phyloP scores from a whole-genome alignment of 129 eudicot species.

The Oenanthe sinensis region DNA sequence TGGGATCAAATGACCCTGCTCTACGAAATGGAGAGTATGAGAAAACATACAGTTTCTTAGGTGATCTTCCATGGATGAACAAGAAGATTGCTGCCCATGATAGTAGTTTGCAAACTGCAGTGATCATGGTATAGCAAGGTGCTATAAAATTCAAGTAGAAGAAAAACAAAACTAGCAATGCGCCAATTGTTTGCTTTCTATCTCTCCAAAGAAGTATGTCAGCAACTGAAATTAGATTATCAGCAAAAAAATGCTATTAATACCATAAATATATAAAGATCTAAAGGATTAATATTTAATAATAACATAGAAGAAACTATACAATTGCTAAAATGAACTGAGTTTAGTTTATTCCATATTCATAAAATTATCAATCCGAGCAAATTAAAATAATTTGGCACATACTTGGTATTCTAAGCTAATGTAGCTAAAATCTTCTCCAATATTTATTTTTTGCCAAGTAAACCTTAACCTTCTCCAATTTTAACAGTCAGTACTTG shows the following conservation, averaged over 20 bases:
- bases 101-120: conserved; percentile 55
- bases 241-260: background rate
- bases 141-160: conserved; percentile 56
- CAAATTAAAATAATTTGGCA: background rate
- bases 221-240: conserved; percentile 51
- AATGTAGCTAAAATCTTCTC: background rate
- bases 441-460: background rate
- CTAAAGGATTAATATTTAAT: background rate
- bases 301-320: background rate
- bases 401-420: background rate
- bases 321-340: background rate
- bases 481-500: background rate
- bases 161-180: conserved; percentile 37
- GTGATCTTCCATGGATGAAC: conserved; percentile 60
- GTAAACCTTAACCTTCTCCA: background rate
- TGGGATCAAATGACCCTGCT: background rate
- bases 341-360: background rate
- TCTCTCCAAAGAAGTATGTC: conserved; percentile 77
- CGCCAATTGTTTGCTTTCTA: conserved; percentile 43
- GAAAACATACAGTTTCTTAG: conserved; percentile 46
- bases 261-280: background rate
- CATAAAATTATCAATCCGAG: background rate
- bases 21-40: background rate
- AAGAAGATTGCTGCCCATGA: conserved; percentile 40
- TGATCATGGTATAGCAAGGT: conserved; percentile 50